A percentile compares a stretch with the other conserved stretches of the same genome.
These are phyloP conservation scores for Zizania palustris DNA, from an alignment of 202 grass and related monocot species.

Conservation along the genomic window DNA sequence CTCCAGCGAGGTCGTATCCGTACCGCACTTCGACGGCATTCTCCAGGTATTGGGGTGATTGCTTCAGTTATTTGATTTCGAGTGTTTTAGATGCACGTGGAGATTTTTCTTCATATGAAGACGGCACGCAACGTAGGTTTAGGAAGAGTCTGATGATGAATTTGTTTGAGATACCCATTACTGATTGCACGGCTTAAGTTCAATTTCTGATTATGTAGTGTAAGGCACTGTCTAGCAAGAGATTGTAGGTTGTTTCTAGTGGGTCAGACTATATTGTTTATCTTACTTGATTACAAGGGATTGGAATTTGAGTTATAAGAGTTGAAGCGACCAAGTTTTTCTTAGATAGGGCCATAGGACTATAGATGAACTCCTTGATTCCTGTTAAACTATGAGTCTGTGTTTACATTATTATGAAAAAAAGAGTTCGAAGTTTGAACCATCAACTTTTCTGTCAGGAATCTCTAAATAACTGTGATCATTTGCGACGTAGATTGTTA, in stretches of 20 bases:
- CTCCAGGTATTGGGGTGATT: slow-evolving; percentile 65
- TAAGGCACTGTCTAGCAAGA: neutral
- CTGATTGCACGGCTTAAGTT: neutral
- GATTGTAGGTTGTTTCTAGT: neutral
- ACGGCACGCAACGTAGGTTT: neutral
- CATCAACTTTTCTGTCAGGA: slow-evolving; percentile 8
- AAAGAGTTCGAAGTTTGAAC: neutral
- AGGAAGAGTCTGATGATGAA: neutral
- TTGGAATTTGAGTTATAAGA: neutral
- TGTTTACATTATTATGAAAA: neutral
- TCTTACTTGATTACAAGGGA: neutral
- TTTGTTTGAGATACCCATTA: neutral
- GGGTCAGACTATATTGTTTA: neutral
- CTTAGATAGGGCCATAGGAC: neutral
- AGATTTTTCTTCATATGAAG: neutral
- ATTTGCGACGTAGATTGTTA: neutral
- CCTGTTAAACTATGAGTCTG: neutral
- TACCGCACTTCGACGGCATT: slow-evolving; percentile 64
- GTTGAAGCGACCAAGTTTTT: neutral
- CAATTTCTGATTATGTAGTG: neutral
- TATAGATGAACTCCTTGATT: neutral
- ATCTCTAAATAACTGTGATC: neutral
- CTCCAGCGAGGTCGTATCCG: slow-evolving; percentile 75
- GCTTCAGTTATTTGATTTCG: slow-evolving; percentile 14
- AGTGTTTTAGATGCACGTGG: neutral